phyloP scores from a whole-genome alignment of 179 eudicot genomes.

The Silene vulgaris region DNA sequence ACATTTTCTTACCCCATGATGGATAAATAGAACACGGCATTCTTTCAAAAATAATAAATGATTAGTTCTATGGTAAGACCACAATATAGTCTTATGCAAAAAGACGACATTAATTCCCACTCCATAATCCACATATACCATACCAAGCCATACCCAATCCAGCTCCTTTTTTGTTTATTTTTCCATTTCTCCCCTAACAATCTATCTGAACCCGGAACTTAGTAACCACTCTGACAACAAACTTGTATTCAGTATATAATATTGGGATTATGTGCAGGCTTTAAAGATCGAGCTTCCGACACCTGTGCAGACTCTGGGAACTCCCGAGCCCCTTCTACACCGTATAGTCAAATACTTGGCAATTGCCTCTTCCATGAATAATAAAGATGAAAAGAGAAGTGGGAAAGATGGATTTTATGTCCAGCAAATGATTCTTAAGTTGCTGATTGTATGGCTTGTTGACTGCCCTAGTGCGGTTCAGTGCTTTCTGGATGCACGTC shows the following conservation, averaged over 20 bases:
- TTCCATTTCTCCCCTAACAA: no score
- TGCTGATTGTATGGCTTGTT: constrained; percentile 75
- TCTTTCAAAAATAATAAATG: no score
- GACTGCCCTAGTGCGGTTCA: constrained; percentile 76
- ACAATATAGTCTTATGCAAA: no score
- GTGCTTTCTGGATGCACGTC: constrained; percentile 81
- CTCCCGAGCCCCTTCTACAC: constrained; percentile 83
- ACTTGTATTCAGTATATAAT: not conserved
- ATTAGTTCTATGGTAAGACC: no score
- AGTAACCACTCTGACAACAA: no score
- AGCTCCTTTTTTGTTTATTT: no score
- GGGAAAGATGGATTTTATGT: constrained; percentile 37
- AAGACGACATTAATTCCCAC: no score
- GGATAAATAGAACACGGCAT: no score
- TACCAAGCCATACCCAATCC: no score
- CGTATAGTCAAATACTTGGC: constrained; percentile 92
- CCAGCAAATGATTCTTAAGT: constrained; percentile 71
- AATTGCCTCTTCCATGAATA: constrained; percentile 72
- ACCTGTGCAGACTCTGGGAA: constrained; percentile 55
- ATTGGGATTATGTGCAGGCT: constrained; percentile 46
- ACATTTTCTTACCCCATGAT: no score
- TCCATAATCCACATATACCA: no score
- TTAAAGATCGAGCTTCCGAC: constrained; percentile 69
- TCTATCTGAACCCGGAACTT: no score
- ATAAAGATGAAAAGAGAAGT: constrained; percentile 56